Evolutionary conservation across 2,329 filamentous ascomycete species (phyloP).

Genomic region (Drechslerella dactyloides): DNA sequence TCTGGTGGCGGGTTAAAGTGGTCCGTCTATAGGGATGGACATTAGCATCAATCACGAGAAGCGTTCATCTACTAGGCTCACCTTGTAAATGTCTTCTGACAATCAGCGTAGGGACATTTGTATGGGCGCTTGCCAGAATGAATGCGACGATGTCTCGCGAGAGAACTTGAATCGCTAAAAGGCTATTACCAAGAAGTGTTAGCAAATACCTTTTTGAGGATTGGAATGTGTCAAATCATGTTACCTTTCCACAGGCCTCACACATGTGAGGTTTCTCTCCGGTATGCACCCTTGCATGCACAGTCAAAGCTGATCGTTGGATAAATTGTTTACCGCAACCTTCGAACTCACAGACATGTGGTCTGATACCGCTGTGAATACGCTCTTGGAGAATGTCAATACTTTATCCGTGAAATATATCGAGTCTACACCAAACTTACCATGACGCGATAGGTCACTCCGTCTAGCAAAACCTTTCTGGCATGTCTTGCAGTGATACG

Average conservation of each 20-base stretch:
- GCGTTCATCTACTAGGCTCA: constrained; percentile 21
- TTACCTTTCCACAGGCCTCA: constrained; percentile 92
- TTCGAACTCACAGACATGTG: constrained; percentile 88
- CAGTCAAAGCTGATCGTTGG: constrained; percentile 91
- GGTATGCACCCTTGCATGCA: constrained; percentile 93
- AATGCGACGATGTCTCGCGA: constrained; percentile 90
- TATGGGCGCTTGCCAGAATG: constrained; percentile 96
- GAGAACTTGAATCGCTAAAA: constrained; percentile 93
- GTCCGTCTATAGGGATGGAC: constrained; percentile 69
- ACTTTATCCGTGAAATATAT: constrained; percentile 14
- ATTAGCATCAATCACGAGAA: not conserved
- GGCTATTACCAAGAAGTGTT: constrained; percentile 65
- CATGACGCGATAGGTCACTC: constrained; percentile 92
- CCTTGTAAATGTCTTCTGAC: constrained; percentile 92
- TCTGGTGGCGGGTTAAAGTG: constrained; percentile 92
- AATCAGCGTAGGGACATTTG: constrained; percentile 96
- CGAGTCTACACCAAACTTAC: constrained; percentile 65
- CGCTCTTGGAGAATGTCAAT: constrained; percentile 68
- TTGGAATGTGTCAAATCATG: not conserved
- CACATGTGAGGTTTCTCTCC: constrained; percentile 99
- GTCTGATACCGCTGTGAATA: constrained; percentile 88
- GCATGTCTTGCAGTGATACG: constrained; percentile 88
- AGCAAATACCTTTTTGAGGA: not conserved
- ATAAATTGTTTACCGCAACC: constrained; percentile 96
- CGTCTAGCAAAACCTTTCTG: constrained; percentile 89